These are phyloP conservation scores for Sporothrix luriei DNA, from an alignment of 2,329 filamentous ascomycete genomes.

Conservation along the genomic window DNA sequence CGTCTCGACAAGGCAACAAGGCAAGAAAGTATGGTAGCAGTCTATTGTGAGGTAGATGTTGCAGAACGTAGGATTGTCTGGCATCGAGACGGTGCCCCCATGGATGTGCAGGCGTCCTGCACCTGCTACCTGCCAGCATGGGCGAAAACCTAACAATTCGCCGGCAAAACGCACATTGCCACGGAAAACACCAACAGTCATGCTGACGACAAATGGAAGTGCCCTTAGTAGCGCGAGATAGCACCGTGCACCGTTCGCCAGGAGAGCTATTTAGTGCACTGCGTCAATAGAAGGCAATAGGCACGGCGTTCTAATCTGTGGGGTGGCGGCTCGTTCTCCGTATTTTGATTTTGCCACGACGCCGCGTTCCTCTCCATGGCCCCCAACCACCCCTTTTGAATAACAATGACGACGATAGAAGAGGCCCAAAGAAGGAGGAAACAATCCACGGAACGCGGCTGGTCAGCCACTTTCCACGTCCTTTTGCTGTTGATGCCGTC, in stretches of 20 bases:
- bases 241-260: background rate
- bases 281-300: background rate
- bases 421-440: background rate
- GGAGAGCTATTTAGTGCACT: background rate
- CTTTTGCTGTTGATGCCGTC: background rate
- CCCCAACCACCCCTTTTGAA: background rate
- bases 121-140: background rate
- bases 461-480: background rate
- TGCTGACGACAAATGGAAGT: background rate
- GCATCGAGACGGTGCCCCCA: background rate
- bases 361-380: slow-evolving; percentile 3
- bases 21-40: background rate
- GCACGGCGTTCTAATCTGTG: background rate
- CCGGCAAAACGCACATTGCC: background rate
- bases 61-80: background rate
- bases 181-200: background rate
- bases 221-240: background rate
- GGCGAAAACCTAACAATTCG: background rate
- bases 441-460: slow-evolving; percentile 7
- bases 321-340: background rate
- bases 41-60: background rate
- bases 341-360: slow-evolving; percentile 4
- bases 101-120: background rate
- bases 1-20: background rate
- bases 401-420: slow-evolving; percentile 10